Evolutionary conservation across 768 basidiomycete species (phyloP).

Genomic region (Leccinum subgranulosum): DNA sequence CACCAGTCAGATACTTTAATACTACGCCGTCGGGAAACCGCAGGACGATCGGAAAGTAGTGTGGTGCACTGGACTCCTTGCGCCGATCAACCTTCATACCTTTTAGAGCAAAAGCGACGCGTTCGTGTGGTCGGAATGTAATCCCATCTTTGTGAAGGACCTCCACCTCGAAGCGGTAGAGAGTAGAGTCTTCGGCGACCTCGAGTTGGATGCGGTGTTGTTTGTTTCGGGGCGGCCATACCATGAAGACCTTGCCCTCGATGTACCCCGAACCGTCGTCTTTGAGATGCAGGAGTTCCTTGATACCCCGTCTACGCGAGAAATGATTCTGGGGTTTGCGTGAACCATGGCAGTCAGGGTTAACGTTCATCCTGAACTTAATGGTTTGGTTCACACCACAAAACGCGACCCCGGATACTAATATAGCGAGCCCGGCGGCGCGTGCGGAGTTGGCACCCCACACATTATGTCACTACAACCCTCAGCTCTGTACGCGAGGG

Average conservation of each 20-base stretch:
- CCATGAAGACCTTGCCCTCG: constrained; percentile 42
- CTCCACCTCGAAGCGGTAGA: constrained; percentile 38
- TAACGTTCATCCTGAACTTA: constrained; percentile 7
- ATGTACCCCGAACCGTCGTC: constrained; percentile 39
- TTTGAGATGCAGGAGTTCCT: constrained; percentile 32
- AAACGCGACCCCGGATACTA: too few species aligned
- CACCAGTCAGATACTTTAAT: constrained; percentile 36
- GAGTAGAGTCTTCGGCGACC: constrained; percentile 9
- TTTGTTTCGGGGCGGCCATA: constrained; percentile 35
- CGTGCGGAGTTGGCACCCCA: not conserved
- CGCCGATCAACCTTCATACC: constrained; percentile 37
- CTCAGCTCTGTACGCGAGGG: constrained; percentile 38
- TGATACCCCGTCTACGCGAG: constrained; percentile 26
- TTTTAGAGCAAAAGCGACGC: constrained; percentile 46
- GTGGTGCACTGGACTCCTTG: constrained; percentile 24
- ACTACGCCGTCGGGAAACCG: constrained; percentile 42
- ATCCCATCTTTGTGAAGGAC: constrained; percentile 36
- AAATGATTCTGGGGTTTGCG: constrained; percentile 15
- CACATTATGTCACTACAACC: constrained; percentile 30
- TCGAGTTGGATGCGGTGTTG: constrained; percentile 33
- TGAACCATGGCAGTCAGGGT: not conserved
- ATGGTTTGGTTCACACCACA: not conserved
- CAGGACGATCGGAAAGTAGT: constrained; percentile 40
- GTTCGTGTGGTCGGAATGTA: constrained; percentile 39
- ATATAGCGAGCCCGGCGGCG: not conserved